Evolutionary conservation across 2,329 filamentous ascomycete species (phyloP), one percentile per base, ranked within the genome.

Genomic region (Ceratocystiopsis brevicomis): DNA sequence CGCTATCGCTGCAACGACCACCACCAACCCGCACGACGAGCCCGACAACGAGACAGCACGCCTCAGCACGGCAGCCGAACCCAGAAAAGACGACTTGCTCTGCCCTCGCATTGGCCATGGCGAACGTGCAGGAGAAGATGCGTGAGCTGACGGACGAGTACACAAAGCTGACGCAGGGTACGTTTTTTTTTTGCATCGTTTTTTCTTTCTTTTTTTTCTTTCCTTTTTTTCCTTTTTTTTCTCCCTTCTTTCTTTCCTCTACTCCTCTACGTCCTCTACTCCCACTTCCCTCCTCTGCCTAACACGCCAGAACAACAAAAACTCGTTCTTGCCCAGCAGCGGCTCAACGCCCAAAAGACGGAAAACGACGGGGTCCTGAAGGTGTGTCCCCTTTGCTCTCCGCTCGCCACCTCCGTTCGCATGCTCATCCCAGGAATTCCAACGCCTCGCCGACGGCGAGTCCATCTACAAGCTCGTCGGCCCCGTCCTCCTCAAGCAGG

Each of bases 391-490:
- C 3, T 16, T 19, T 32, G n/a, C 4, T 36, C 19, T 39, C 10
- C 15, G n/a, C 30, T 13, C 6, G 2, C 25, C 25, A 2, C 25
- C 25, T 9, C 25, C 25, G 25, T 6, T 9, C 6, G 10, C 25
- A 30, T 9, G 8, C 16, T 18, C 12, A 38, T 1, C 13, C 4
- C n/a, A 90, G 78, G 88, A 96, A 61, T 96, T 96, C 59, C 69
- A 75, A 37, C 69, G 71, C 43, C 68, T 96, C 46, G 73, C 78
- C 53, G 79, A 87, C 35, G 81, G 80, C 52, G 81, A 92, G 55
- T 84, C 77, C 50, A 93, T 98, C 60, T 98, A 93, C 73, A 98
- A 96, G 63, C 75, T 95, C 37, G 77, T 94, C 39, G 90, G 90
- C 0, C 90, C 90, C 0, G 83, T 96, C 8, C 65, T 98, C 35